phyloP scores from a whole-genome alignment of 352 stramenopile species.

The Peronospora farinosa region DNA sequence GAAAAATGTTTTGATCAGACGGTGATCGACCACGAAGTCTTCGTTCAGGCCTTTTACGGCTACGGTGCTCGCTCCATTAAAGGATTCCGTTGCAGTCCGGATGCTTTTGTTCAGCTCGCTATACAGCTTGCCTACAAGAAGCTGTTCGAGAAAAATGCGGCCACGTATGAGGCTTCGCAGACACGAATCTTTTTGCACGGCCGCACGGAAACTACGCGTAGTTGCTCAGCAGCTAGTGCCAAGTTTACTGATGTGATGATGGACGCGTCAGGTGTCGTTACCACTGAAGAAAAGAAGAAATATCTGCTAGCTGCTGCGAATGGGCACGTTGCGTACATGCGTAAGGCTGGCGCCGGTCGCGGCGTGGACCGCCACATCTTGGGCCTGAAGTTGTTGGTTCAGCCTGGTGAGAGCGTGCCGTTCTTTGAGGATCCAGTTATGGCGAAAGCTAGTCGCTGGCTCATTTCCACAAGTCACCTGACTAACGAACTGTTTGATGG shows the following conservation, averaged over 20 bases:
- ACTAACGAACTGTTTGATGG: conserved; percentile 80
- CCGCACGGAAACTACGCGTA: conserved; percentile 88
- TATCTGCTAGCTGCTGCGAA: conserved; percentile 39
- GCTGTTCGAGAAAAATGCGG: conserved; percentile 50
- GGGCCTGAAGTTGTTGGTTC: conserved; percentile 68
- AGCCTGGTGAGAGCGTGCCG: conserved; percentile 40
- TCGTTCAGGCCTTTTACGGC: conserved; percentile 83
- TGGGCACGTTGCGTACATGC: conserved; percentile 63
- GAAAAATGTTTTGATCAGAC: conserved; percentile 62
- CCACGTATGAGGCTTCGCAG: conserved; percentile 94
- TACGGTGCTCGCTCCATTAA: conserved; percentile 89
- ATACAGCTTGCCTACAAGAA: conserved; percentile 91
- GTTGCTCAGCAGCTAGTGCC: conserved; percentile 69
- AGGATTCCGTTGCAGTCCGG: conserved; percentile 84
- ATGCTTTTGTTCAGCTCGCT: conserved; percentile 93
- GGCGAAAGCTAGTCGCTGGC: conserved; percentile 59
- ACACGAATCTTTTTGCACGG: conserved; percentile 92
- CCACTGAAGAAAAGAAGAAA: conserved; percentile 36
- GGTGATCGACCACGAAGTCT: conserved; percentile 81
- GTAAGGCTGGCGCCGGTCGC: conserved; percentile 54
- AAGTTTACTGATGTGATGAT: conserved; percentile 87
- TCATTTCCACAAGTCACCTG: conserved; percentile 76
- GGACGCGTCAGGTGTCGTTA: conserved; percentile 27
- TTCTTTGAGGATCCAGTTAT: conserved; percentile 75
- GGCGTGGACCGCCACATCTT: conserved; percentile 94